phyloP scores from a whole-genome alignment of 2,329 filamentous ascomycete genomes.

The Leptosphaerulina australis region DNA sequence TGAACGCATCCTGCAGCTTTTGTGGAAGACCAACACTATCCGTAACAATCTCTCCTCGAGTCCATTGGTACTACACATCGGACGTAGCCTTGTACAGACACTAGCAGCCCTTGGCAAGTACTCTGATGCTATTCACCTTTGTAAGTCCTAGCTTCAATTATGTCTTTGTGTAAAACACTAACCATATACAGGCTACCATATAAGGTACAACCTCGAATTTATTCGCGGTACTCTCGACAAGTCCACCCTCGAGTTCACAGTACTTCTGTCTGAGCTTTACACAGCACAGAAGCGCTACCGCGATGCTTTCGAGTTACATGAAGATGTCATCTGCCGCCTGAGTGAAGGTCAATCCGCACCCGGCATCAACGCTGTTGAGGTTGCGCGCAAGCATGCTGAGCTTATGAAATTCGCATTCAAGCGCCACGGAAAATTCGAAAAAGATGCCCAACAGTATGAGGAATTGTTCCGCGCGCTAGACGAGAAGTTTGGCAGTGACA shows the following conservation, averaged over 20 bases:
- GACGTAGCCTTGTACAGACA: conserved; percentile 32
- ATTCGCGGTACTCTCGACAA: conserved; percentile 27
- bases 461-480: conserved; percentile 28
- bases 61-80: conserved; percentile 29
- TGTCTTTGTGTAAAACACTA: background rate
- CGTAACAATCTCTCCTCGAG: conserved; percentile 30
- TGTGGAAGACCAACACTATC: conserved; percentile 39
- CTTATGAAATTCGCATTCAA: conserved; percentile 28
- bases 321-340: conserved; percentile 29
- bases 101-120: conserved; percentile 25
- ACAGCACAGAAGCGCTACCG: conserved; percentile 26
- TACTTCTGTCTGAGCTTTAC: conserved; percentile 30
- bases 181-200: conserved; percentile 21
- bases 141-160: background rate
- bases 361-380: conserved; percentile 15
- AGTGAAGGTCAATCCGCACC: conserved; percentile 25
- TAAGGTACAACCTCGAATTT: conserved; percentile 32
- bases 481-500: conserved; percentile 20
- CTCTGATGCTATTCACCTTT: conserved; percentile 30
- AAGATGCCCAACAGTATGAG: conserved; percentile 22
- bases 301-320: conserved; percentile 32
- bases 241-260: conserved; percentile 28
- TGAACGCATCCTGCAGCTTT: conserved; percentile 41
- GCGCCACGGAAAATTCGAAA: conserved; percentile 28
- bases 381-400: conserved; percentile 23